Base-by-base conservation (phyloP, 371 early-diverging fungal species). In the Blakeslea trispora region DNA sequence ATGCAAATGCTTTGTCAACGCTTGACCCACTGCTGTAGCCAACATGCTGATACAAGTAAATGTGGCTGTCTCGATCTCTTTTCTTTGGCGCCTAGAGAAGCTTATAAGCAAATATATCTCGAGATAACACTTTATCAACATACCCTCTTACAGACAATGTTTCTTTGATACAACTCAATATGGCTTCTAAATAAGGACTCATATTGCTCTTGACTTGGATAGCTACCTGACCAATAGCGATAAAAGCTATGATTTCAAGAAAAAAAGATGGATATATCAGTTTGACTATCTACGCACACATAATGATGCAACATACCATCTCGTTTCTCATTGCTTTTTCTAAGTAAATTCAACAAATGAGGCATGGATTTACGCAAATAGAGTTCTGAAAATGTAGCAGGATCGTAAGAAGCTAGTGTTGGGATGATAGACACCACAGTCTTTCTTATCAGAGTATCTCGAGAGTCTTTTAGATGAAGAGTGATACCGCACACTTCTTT, bases 41-140 rank as follows among this genome's bases (percentile, higher is more conserved):
- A 97, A 79, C 85, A 89, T 89, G 37, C 91, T 86, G 50, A 96
- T 88, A 61, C 96, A 95, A 57, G 86, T 75, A 61, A 94, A 94
- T 1, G 91, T 80, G 5, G 92, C 83, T 3, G 85, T 75, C 57
- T 93, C 93, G 0, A 80, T 71, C 18, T 79, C 82, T 37, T 81
- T 79, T 24, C 85, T 72, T 18, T 79, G 79, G 21, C 86, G 84
- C 24, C 81, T 79, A 66, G 37, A 15, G 23, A 23, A 37, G 47
- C 13, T 28, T 23, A 17, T 19, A 46, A 15, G 2, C 17, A 1
- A n/a, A 22, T 40, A 39, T 15, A 2, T 46, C 1, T 31, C 14
- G 15, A 10, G 24, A 8, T 45, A 22, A 10, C 18, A n/a, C 15
- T 54, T 8, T 8, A 14, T 28, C 18, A 14, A 2, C 32, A 63